phyloP scores from a whole-genome alignment of 2,329 filamentous ascomycete species.

The Pseudocercospora cruenta region DNA sequence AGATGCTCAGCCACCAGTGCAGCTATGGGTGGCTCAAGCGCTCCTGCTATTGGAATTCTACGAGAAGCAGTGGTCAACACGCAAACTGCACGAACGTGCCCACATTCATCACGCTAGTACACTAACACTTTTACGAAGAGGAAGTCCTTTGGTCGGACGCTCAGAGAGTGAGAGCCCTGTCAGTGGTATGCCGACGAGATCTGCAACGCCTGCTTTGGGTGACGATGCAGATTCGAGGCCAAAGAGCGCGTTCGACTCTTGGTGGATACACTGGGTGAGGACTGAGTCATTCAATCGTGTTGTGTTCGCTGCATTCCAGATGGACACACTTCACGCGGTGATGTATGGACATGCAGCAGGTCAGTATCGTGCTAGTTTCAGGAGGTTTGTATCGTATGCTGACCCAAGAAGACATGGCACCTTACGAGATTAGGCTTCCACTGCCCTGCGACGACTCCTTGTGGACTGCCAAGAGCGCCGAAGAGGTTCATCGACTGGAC shows the following conservation, averaged over 20 bases:
- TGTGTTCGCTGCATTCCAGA: constrained; percentile 87
- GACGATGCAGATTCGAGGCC: neutral
- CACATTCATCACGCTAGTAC: constrained; percentile 95
- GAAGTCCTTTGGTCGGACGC: constrained; percentile 83
- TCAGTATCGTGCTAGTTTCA: constrained; percentile 39
- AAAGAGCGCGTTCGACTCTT: constrained; percentile 41
- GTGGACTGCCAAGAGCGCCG: constrained; percentile 84
- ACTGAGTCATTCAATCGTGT: constrained; percentile 85
- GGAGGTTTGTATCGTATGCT: neutral
- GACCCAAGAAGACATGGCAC: constrained; percentile 77
- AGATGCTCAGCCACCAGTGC: constrained; percentile 84
- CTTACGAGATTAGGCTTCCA: constrained; percentile 84
- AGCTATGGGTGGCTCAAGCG: constrained; percentile 91
- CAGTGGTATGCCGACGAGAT: constrained; percentile 46
- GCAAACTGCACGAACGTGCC: constrained; percentile 85
- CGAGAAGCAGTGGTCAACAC: constrained; percentile 94
- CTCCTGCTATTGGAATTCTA: constrained; percentile 84
- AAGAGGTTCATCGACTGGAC: constrained; percentile 81
- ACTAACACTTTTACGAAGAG: constrained; percentile 87
- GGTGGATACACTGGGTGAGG: constrained; percentile 93
- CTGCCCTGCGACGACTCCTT: constrained; percentile 87
- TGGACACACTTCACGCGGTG: constrained; percentile 90
- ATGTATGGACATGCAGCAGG: constrained; percentile 82
- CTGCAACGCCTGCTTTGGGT: constrained; percentile 14
- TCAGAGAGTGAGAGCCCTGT: constrained; percentile 83